Evolutionary conservation across 768 basidiomycete species (phyloP), one percentile per base, ranked within the genome.

Genomic region (Mycena rebaudengoi): DNA sequence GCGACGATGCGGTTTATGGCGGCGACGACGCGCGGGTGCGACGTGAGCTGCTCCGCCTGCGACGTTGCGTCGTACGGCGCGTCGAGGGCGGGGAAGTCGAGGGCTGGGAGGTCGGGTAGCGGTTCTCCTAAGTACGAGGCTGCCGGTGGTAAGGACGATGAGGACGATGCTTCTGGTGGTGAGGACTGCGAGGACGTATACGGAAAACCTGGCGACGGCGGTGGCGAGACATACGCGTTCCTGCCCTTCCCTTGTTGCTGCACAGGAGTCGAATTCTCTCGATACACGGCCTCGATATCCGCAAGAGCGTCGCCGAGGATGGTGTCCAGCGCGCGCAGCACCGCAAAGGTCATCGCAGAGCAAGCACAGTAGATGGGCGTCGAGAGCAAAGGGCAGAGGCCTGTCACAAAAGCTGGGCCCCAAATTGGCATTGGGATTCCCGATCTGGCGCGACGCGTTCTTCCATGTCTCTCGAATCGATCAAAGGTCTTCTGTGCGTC

Each of bases 301-400:
- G 87, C 83, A 65, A 92, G 76, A 25, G 90, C 89, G 66, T 88
- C 81, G 69, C 86, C 88, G 67, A 92, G 84, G 70, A 92, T 84
- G 65, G 83, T 75, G 65, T 91, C 86, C 41, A 92, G 84, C 32
- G 86, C 84, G 45, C 85, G 85, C 55, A 92, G 83, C 56, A 83
- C 80, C 29, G 87, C 80, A 67, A 92, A 87, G 53, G 91, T 88
- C 86, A 85, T 85, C n/a, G n/a, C n/a, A n/a, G n/a, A n/a, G n/a
- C n/a, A n/a, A n/a, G n/a, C n/a, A n/a, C n/a, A n/a, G n/a, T n/a
- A n/a, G n/a, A n/a, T n/a, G n/a, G n/a, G n/a, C n/a, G n/a, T n/a
- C n/a, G n/a, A n/a, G n/a, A n/a, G n/a, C n/a, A n/a, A n/a, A n/a
- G n/a, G n/a, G n/a, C n/a, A n/a, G n/a, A n/a, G n/a, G n/a, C n/a